Percentiles rank a stretch among this genome's conserved stretches.
These are phyloP conservation scores for Penicillium herquei DNA, from an alignment of 495 filamentous ascomycete species.

Conservation along the genomic window DNA sequence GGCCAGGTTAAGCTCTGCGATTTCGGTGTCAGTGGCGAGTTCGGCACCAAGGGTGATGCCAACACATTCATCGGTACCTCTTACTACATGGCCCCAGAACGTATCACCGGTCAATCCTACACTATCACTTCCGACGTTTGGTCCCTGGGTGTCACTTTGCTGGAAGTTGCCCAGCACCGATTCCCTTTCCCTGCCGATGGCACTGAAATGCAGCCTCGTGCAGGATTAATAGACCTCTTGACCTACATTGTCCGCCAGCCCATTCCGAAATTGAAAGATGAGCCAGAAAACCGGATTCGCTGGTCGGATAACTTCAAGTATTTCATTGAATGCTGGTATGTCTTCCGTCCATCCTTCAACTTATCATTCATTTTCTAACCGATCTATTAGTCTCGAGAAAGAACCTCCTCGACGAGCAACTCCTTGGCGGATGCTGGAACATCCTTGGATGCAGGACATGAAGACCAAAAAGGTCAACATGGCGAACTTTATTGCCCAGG, in stretches of 20 bases:
- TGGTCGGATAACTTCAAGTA: constrained; percentile 98
- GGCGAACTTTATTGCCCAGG: constrained; percentile 83
- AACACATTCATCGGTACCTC: constrained; percentile 99
- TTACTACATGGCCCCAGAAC: constrained; percentile 98
- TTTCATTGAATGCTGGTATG: constrained; percentile 99
- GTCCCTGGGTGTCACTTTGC: constrained; percentile 91
- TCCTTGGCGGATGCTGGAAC: constrained; percentile 98
- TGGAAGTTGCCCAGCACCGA: constrained; percentile 96
- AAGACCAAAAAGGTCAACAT: constrained; percentile 94
- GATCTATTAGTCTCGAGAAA: constrained; percentile 75
- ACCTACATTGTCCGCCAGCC: constrained; percentile 97
- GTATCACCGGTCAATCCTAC: constrained; percentile 95
- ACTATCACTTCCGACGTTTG: constrained; percentile 98
- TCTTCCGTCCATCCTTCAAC: constrained; percentile 17
- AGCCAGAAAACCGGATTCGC: constrained; percentile 72
- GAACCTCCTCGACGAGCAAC: constrained; percentile 81
- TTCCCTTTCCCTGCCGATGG: constrained; percentile 98
- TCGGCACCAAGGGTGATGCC: constrained; percentile 96
- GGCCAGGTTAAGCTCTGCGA: constrained; percentile 97
- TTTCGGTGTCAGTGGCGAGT: constrained; percentile 96
- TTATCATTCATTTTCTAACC: constrained; percentile 6
- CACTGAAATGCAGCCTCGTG: constrained; percentile 83
- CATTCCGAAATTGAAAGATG: constrained; percentile 94
- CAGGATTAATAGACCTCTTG: constrained; percentile 88
- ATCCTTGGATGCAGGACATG: constrained; percentile 98